Evolutionary conservation across 176 grass and related monocot species (phyloP).

Genomic region (Carex scoparia): DNA sequence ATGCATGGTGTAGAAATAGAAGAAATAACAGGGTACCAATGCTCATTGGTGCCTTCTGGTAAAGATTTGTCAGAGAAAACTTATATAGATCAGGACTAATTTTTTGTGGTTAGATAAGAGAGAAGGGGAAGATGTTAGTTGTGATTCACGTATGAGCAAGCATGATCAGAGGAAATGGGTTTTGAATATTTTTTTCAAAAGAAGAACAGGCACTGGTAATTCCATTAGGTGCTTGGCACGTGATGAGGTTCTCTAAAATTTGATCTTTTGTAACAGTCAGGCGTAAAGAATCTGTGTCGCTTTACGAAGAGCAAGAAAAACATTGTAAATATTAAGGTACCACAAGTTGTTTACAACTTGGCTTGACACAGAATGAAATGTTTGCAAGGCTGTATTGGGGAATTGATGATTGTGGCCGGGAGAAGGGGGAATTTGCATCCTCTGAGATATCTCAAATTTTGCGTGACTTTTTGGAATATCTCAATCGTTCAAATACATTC

Average conservation of each 20-base stretch:
- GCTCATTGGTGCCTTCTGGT: neutral
- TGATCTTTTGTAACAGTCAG: constrained; percentile 6
- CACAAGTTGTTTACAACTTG: neutral
- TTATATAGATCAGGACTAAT: neutral
- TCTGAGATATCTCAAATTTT: no score
- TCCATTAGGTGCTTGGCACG: constrained; percentile 17
- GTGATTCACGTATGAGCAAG: constrained; percentile 1
- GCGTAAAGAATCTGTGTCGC: neutral
- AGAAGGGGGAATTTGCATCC: neutral
- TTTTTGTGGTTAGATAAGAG: constrained; percentile 2
- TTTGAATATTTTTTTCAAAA: neutral
- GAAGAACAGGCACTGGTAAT: neutral
- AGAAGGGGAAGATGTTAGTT: neutral
- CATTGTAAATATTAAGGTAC: neutral
- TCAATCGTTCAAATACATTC: no score
- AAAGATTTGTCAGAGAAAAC: neutral
- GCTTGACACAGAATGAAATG: neutral
- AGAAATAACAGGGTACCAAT: neutral
- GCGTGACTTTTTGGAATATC: no score
- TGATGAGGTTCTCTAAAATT: constrained; percentile 13
- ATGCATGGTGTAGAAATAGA: constrained; percentile 12
- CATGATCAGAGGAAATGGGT: constrained; percentile 24
- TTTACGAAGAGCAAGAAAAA: neutral
- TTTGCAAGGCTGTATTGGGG: neutral
- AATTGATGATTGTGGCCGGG: constrained; percentile 9